A percentile compares a stretch with the other conserved stretches of the same genome.
Conservation (phyloP, 495 filamentous ascomycete genomes). For the Trichocladium antarcticum region DNA sequence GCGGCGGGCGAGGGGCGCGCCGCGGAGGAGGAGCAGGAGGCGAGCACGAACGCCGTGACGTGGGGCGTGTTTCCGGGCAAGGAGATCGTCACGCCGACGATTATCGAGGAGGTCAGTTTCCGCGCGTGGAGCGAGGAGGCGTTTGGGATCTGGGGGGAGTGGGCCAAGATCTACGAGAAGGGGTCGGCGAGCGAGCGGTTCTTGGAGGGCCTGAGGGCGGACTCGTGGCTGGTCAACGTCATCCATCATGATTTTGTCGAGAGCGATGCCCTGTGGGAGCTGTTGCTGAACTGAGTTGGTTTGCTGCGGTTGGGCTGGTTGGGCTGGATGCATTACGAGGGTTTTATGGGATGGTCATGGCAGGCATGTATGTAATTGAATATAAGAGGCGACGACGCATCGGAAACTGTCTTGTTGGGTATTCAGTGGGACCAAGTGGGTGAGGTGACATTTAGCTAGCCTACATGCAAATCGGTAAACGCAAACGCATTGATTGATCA, state of each 20-base stretch:
- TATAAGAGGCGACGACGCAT: no score
- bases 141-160: conserved; percentile 89
- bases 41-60: conserved; percentile 80
- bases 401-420: no score
- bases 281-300: conserved; percentile 14
- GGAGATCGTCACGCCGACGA: conserved; percentile 94
- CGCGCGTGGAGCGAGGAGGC: conserved; percentile 92
- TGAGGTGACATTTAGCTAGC: no score
- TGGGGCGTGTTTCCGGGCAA: conserved; percentile 95
- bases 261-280: conserved; percentile 51
- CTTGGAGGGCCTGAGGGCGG: conserved; percentile 52
- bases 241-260: conserved; percentile 77
- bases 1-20: conserved; percentile 10
- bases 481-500: no score
- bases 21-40: conserved; percentile 28
- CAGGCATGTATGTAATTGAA: no score
- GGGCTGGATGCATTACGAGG: no score
- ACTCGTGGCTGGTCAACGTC: conserved; percentile 80
- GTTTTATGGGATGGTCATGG: no score
- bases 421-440: no score
- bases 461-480: no score
- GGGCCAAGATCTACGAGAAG: conserved; percentile 70
- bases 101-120: conserved; percentile 95
- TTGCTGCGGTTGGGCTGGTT: no score
- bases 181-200: conserved; percentile 54